Evolutionary conservation across 202 grass and related monocot species (phyloP).

Genomic region (Elaeis oleifera): DNA sequence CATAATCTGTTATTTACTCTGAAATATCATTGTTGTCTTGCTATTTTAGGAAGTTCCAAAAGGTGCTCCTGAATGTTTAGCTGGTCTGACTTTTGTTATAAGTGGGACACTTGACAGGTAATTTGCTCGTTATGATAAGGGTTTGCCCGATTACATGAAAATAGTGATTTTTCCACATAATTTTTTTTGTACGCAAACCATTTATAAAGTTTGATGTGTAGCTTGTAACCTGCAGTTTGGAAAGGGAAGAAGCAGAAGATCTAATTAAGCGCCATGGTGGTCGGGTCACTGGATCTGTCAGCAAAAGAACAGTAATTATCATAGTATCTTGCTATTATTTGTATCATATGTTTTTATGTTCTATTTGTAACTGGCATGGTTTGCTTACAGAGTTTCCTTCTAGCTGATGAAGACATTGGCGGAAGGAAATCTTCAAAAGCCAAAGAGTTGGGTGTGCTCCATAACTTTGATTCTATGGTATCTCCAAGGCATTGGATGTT

Average conservation of each 20-base stretch:
- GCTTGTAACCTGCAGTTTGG: constrained; percentile 49
- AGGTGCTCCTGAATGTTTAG: constrained; percentile 74
- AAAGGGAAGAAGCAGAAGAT: constrained; percentile 92
- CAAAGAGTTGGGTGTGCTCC: constrained; percentile 66
- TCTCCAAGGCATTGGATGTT: neutral
- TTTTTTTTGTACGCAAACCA: neutral
- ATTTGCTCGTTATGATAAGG: constrained; percentile 6
- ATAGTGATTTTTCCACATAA: no score
- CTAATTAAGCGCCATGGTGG: constrained; percentile 94
- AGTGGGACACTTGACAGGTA: constrained; percentile 98
- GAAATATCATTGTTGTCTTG: neutral
- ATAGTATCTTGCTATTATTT: constrained; percentile 4
- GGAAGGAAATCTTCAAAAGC: constrained; percentile 93
- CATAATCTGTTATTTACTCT: no score
- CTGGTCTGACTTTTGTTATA: constrained; percentile 94
- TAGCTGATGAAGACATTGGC: constrained; percentile 94
- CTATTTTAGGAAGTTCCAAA: constrained; percentile 83
- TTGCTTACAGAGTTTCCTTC: constrained; percentile 71
- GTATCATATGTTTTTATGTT: neutral
- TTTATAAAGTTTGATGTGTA: neutral
- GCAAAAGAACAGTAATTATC: constrained; percentile 81
- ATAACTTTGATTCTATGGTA: constrained; percentile 21
- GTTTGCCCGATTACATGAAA: neutral
- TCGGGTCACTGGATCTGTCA: constrained; percentile 78
- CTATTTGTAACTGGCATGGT: constrained; percentile 16